Evolutionary conservation across 2,329 filamentous ascomycete species (phyloP), one percentile per base, ranked within the genome.

Genomic region (Diplodia sapinea): DNA sequence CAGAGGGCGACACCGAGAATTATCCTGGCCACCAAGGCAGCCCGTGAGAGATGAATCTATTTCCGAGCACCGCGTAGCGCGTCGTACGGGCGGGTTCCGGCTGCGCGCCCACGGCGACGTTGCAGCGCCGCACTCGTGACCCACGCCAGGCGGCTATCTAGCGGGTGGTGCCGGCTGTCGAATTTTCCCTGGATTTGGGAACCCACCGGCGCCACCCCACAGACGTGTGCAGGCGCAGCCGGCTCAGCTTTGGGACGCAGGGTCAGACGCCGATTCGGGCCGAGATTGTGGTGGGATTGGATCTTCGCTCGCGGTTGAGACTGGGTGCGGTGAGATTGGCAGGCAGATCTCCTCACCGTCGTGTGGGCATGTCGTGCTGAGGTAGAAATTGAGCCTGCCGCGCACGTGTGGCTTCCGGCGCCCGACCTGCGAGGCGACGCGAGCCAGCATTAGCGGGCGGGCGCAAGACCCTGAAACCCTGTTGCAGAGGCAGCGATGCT

Each of bases 251-350:
- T 57, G 54, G 52, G 65, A 47, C 52, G 40, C 65, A n/a, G 20
- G 65, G 43, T 57, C 31, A 40, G 33, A 62, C 55, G 33, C 23
- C 55, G 33, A 67, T 62, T 67, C 65, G 65, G 65, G 56, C 65
- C 65, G 65, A 67, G 54, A 66, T 66, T 59, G 54, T 51, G 56
- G 65, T 62, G 55, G 65, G 49, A 51, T 67, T 57, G 12, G 65
- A 62, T 67, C 65, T 61, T 67, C 65, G 49, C 56, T 67, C 40
- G 65, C 65, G 65, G 65, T 67, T 59, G 65, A 66, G 54, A 26
- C 26, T 33, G 47, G 56, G 43, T 61, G 56, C 65, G 56, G 65
- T 62, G 56, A 67, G 65, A 67, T 52, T 67, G 55, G 55, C 56
- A 62, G 55, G 47, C 47, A 63, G 59, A 63, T 63, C 59, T 52